Conservation (phyloP, 192 early-diverging fungal species). For the Coemansia sp. region DNA sequence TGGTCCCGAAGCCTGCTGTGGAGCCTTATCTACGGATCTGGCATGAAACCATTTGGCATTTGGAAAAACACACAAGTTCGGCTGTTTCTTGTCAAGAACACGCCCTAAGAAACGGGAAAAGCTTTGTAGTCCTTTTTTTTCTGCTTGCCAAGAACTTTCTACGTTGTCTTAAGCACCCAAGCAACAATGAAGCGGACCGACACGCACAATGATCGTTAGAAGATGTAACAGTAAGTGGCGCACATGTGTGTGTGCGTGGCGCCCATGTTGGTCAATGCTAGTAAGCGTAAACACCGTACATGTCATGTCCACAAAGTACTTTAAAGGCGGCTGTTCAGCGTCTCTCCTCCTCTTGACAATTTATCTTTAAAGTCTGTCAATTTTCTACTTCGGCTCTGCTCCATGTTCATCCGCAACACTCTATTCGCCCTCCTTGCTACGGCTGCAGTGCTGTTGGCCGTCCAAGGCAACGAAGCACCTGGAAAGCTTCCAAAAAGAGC, state of each 20-base stretch:
- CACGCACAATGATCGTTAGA: background rate
- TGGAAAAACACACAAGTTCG: conserved; percentile 67
- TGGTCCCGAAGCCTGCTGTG: conserved; percentile 72
- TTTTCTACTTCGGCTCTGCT: background rate
- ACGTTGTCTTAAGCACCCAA: background rate
- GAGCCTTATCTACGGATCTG: conserved; percentile 67
- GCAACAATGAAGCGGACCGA: background rate
- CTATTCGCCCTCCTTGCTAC: background rate
- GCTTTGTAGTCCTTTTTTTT: background rate
- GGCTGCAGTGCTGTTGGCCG: background rate
- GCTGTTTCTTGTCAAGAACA: conserved; percentile 56
- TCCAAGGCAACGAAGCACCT: background rate
- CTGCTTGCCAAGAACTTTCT: conserved; percentile 7
- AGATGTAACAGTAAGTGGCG: background rate
- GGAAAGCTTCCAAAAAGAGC: background rate
- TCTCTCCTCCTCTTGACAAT: background rate
- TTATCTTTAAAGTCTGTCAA: background rate
- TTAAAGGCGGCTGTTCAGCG: background rate
- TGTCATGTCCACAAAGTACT: background rate
- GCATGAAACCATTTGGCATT: conserved; percentile 57
- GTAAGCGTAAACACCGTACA: background rate
- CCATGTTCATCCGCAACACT: background rate
- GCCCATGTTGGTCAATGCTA: background rate
- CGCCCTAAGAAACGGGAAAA: background rate
- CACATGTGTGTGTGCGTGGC: background rate